A percentile compares a stretch with the other conserved stretches of the same genome.
phyloP scores from a whole-genome alignment of 345 rosid genomes.

The Geranium brycei region DNA sequence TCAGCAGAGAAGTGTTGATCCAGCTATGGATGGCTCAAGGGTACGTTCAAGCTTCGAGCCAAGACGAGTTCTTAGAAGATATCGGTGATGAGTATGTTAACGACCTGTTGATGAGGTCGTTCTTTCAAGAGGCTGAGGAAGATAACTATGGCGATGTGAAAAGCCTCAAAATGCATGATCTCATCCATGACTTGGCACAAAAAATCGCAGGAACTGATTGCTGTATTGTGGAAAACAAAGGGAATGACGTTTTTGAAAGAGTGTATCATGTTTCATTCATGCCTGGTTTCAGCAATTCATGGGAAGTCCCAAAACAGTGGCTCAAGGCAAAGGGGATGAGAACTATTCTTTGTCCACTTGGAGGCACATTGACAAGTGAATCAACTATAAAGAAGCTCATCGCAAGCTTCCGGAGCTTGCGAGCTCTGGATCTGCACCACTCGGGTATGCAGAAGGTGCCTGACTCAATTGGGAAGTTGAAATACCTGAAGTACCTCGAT shows the following conservation, averaged over 20 bases:
- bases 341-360: background rate
- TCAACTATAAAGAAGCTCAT: background rate
- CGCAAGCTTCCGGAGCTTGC: constrained; percentile 3
- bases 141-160: constrained; percentile 7
- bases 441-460: constrained; percentile 3
- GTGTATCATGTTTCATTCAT: constrained; percentile 10
- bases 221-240: background rate
- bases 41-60: constrained; percentile 1
- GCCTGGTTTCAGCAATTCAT: background rate
- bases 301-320: constrained; percentile 1
- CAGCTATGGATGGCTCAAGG: constrained; percentile 20
- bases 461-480: constrained; percentile 2
- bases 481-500: constrained; percentile 15
- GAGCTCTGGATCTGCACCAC: constrained; percentile 3
- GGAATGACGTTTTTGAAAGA: background rate
- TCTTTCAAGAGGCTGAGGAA: constrained; percentile 12
- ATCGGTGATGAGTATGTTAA: constrained; percentile 5
- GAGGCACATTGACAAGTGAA: background rate
- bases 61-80: constrained; percentile 2
- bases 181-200: constrained; percentile 12
- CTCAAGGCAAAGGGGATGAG: no score
- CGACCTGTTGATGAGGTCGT: constrained; percentile 6
- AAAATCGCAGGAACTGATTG: constrained; percentile 7
- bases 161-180: constrained; percentile 11
- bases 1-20: constrained; percentile 1